Evolutionary conservation across 1,139 yeast species (phyloP).

Genomic region (Williopsis jadinii): DNA sequence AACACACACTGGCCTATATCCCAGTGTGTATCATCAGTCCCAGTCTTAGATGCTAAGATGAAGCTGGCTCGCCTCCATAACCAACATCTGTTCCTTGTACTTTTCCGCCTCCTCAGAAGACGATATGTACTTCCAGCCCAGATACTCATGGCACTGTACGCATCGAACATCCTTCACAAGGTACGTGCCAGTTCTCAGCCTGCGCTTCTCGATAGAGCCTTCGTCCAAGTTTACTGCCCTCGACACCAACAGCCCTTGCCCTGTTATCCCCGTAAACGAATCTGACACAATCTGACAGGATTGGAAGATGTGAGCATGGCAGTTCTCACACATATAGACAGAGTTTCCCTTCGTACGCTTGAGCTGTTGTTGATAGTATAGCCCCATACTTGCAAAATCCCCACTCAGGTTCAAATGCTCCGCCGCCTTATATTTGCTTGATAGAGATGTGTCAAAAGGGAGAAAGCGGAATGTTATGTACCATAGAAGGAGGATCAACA

Average conservation of each 20-base stretch:
- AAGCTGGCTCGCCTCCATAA: constrained; percentile 43
- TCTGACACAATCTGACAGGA: constrained; percentile 14
- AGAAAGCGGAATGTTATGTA: too few relatives aligned
- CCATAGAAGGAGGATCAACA: too few relatives aligned
- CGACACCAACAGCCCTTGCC: constrained; percentile 33
- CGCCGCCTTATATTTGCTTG: too few relatives aligned
- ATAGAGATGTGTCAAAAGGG: too few relatives aligned
- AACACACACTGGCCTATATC: too few relatives aligned
- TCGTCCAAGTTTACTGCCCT: constrained; percentile 30
- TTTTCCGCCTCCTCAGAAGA: constrained; percentile 48
- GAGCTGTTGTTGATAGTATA: constrained; percentile 12
- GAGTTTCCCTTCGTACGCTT: constrained; percentile 5
- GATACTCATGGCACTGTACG: constrained; percentile 49
- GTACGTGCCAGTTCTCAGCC: constrained; percentile 70
- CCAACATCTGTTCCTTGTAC: constrained; percentile 76
- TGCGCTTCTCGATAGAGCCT: constrained; percentile 28
- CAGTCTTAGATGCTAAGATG: too few relatives aligned
- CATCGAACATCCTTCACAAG: constrained; percentile 59
- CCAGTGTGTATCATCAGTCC: too few relatives aligned
- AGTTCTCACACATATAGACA: constrained; percentile 15
- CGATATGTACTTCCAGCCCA: constrained; percentile 78
- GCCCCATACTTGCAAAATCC: constrained; percentile 13
- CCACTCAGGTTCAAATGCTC: too few relatives aligned
- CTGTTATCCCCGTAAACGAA: constrained; percentile 33
- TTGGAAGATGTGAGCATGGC: constrained; percentile 18